Base-by-base conservation (phyloP, 2,329 filamentous ascomycete species). In the Dothideomycetes sp. region DNA sequence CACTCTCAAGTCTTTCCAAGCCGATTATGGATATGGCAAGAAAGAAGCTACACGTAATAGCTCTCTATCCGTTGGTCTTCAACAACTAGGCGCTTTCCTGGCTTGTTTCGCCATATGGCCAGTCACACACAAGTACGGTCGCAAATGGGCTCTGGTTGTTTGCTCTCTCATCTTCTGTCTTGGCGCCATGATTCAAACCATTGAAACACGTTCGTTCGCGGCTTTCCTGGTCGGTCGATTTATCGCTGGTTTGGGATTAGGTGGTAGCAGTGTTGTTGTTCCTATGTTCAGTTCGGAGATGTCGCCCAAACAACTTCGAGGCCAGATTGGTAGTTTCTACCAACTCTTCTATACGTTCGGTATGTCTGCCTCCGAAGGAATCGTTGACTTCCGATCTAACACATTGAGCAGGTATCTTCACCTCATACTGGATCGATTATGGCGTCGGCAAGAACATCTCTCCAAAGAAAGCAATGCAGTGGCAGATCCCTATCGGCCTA, bases 401-500 rank as follows among this genome's bases (percentile, higher is more conserved):
- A 5, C 12, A 16, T 12, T 25, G 11, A 9, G 10, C 24, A 44
- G 41, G 56, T 1, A 73, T 73, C 37, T 67, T 72, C 31, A 57
- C 62, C 0, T 69, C 66, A 4, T 74, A 74, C 52, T 74, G 70
- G 68, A 60, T 74, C 30, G 69, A 73, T 52, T 74, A 72, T 41
- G 68, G 60, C 12, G 64, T 68, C 4, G 49, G 56, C 2, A 53
- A 54, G 23, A 49, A 57, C 41, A 55, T 65, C 31, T 43, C 49
- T n/a, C 51, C 59, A 28, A 47, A 65, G 0, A 54, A 54, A 2
- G 40, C 51, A 8, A 41, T 42, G 9, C 71, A 76, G 54, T 76
- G 71, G 73, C 71, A 74, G 53, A 64, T 75, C 19, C 72, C 71
- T 1, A 64, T 76, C 39, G 71, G 67, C 0, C 56, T 75, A 4